Conservation (phyloP, 2,329 filamentous ascomycete species). For the Massarina eburnea region DNA sequence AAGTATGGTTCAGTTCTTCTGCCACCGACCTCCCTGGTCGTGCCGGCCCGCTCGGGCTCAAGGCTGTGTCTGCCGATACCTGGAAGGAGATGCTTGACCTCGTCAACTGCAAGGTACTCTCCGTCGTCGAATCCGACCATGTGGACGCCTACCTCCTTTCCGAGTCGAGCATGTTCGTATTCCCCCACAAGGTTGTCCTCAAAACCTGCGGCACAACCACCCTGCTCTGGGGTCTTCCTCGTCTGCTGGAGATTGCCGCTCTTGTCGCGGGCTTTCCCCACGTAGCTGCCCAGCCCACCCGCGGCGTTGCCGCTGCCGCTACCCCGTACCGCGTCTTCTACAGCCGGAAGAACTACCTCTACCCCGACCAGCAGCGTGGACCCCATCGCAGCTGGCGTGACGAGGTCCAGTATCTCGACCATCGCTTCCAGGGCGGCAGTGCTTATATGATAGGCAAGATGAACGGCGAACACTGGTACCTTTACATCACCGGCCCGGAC, state of each 20-base stretch:
- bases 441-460: slow-evolving; percentile 99
- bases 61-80: slow-evolving; percentile 76
- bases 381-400: slow-evolving; percentile 98
- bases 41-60: slow-evolving; percentile 75
- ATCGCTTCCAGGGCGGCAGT: slow-evolving; percentile 87
- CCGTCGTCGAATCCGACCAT: slow-evolving; percentile 87
- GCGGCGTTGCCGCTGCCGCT: slow-evolving; percentile 73
- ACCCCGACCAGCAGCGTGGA: slow-evolving; percentile 89
- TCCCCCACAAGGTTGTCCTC: slow-evolving; percentile 97
- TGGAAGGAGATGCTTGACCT: slow-evolving; percentile 98
- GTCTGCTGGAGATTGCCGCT: slow-evolving; percentile 89
- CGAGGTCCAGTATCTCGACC: slow-evolving; percentile 89
- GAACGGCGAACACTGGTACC: slow-evolving; percentile 99
- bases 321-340: slow-evolving; percentile 97
- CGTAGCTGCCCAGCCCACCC: slow-evolving; percentile 65
- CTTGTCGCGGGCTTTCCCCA: slow-evolving; percentile 86
- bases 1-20: slow-evolving; percentile 95
- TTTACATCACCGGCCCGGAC: slow-evolving; percentile 91
- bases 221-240: slow-evolving; percentile 82
- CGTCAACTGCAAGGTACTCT: slow-evolving; percentile 98
- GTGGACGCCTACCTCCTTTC: slow-evolving; percentile 96
- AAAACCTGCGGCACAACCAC: slow-evolving; percentile 99
- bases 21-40: slow-evolving; percentile 70
- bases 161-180: slow-evolving; percentile 99
- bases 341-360: slow-evolving; percentile 97